Percentiles rank a stretch among this genome's conserved stretches.
Evolutionary conservation across 495 filamentous ascomycete species (phyloP).

Genomic region (Penicillium argentinense): DNA sequence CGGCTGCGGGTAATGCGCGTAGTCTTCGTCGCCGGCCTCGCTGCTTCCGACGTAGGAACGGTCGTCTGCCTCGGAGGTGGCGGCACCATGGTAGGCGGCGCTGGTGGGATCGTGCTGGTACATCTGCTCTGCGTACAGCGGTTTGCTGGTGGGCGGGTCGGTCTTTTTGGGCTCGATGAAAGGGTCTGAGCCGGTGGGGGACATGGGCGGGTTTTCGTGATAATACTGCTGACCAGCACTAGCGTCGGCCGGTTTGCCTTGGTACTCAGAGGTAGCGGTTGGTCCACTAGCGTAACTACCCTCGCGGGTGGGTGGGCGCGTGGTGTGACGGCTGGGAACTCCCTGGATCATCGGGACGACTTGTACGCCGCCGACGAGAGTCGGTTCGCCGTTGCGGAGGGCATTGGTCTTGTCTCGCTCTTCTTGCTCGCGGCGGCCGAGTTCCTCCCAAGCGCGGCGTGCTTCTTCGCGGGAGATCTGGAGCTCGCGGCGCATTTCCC

Average conservation of each 20-base stretch:
- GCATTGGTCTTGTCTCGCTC: constrained; percentile 88
- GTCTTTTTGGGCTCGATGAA: constrained; percentile 44
- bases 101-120: constrained; percentile 44
- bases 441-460: constrained; percentile 93
- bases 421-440: constrained; percentile 90
- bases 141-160: constrained; percentile 28
- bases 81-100: constrained; percentile 34
- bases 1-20: constrained; percentile 51
- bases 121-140: constrained; percentile 35
- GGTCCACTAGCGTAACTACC: constrained; percentile 39
- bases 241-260: constrained; percentile 23
- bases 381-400: constrained; percentile 83
- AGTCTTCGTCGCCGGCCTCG: constrained; percentile 59
- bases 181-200: constrained; percentile 59
- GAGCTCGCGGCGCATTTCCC: constrained; percentile 86
- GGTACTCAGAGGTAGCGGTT: constrained; percentile 21
- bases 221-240: constrained; percentile 43
- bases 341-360: constrained; percentile 94
- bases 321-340: constrained; percentile 63
- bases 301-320: constrained; percentile 51
- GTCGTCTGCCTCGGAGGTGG: constrained; percentile 45
- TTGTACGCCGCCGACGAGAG: constrained; percentile 87
- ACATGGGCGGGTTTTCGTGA: constrained; percentile 37
- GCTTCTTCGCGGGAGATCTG: constrained; percentile 96
- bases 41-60: constrained; percentile 53